Conservation (phyloP, 2,329 filamentous ascomycete genomes). For the Scedosporium boydii region DNA sequence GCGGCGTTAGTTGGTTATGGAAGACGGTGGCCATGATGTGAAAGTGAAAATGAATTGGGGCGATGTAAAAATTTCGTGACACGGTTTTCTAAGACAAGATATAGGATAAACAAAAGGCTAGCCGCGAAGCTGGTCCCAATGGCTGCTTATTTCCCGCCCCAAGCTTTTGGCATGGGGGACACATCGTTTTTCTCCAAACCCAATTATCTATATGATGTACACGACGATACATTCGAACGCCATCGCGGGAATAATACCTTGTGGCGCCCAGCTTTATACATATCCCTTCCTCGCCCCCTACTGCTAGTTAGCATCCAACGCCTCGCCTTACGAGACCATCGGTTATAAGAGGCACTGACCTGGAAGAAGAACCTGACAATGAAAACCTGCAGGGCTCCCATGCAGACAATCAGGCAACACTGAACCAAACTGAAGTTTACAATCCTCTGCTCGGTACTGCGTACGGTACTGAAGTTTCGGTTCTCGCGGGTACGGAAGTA, state of each 20-base stretch:
- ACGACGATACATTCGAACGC: background rate
- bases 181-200: background rate
- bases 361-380: slow-evolving; percentile 99
- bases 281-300: slow-evolving; percentile 61
- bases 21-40: too few species aligned
- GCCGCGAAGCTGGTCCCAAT: too few species aligned
- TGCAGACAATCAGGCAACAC: slow-evolving; percentile 80
- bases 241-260: background rate
- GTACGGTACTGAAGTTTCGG: slow-evolving; percentile 95
- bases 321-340: background rate
- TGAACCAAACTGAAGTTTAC: slow-evolving; percentile 97
- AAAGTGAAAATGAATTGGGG: too few species aligned
- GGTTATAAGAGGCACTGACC: slow-evolving; percentile 33
- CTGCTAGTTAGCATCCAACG: slow-evolving; percentile 11
- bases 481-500: slow-evolving; percentile 99
- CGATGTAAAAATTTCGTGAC: too few species aligned
- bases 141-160: background rate
- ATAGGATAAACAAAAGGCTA: too few species aligned
- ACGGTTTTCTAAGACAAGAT: too few species aligned
- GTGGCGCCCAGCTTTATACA: slow-evolving; percentile 35
- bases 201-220: background rate
- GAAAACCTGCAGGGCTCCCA: slow-evolving; percentile 95
- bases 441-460: slow-evolving; percentile 90
- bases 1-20: too few species aligned
- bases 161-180: background rate